Base-by-base conservation (phyloP, 2,329 filamentous ascomycete species). In the Thyridium curvatum region DNA sequence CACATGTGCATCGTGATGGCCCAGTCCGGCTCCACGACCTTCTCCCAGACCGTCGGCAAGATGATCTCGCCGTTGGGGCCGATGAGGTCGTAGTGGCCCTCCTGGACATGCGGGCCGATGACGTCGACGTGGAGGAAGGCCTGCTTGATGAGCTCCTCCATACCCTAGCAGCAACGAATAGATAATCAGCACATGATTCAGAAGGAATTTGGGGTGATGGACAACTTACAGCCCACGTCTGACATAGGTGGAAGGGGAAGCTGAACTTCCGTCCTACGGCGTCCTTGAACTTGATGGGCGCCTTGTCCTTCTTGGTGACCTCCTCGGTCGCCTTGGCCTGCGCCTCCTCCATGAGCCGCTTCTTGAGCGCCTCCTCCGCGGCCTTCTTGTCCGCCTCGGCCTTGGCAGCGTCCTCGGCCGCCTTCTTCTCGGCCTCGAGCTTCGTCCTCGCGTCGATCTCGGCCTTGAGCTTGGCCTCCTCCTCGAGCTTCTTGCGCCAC, bases 251-350 rank as follows among this genome's bases (percentile, higher is more conserved):
- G 63, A 83, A 95, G 2, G 90, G 90, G 54, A 96, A 95, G 62
- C 80, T 93, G 59, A 94, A 96, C 60, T 94, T 95, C 48, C 90
- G 77, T 26, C 87, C 86, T 13, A 96, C 80, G 1, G 89, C 89
- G 57, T 96, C 90, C 62, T 94, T 94, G 66, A 94, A 94, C 49
- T 82, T 83, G 58, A 95, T 86, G 3, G 86, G 86, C 32, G 80
- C 71, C 59, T 87, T 85, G 31, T 82, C 75, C 44, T 73, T 73
- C 47, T 69, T 68, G 46, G 61, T 62, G 12, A 53, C 55, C 2
- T 60, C 65, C 45, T 70, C 68, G 30, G 67, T 60, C 8, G 63
- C 60, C 51, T 69, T 69, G 26, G 52, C 49, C 52, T 70, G 69
- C 14, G 65, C 62, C 38, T 71, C 69, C 30, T 69, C 66, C 30